These are phyloP conservation scores for Scheffersomyces titani DNA, from an alignment of 1,139 yeast genomes.

Conservation along the genomic window DNA sequence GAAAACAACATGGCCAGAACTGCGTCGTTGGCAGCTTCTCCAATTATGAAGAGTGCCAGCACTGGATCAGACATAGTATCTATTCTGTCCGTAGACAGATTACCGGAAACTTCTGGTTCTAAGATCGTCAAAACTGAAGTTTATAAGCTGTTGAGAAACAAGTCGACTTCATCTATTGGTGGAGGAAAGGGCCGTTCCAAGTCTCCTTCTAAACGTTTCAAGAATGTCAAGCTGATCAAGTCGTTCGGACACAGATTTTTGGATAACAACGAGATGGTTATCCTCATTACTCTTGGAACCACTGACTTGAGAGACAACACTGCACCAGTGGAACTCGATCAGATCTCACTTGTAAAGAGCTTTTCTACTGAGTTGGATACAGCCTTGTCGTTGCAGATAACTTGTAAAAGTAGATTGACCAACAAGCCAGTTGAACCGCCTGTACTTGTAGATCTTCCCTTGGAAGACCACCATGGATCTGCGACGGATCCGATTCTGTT, in stretches of 20 bases:
- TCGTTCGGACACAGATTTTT: conserved; percentile 87
- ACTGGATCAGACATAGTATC: background rate
- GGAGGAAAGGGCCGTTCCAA: conserved; percentile 20
- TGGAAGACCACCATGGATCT: conserved; percentile 75
- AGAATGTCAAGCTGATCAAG: conserved; percentile 56
- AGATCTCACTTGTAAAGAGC: conserved; percentile 72
- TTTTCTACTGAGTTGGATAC: conserved; percentile 85
- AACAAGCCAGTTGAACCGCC: conserved; percentile 61
- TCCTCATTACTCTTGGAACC: conserved; percentile 82
- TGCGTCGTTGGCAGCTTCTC: conserved; percentile 17
- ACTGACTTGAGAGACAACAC: conserved; percentile 68
- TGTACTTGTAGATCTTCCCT: conserved; percentile 73
- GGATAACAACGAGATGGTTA: conserved; percentile 60
- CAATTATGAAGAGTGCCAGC: conserved; percentile 7
- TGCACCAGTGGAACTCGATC: conserved; percentile 69
- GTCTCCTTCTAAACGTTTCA: conserved; percentile 27
- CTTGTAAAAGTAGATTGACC: conserved; percentile 48
- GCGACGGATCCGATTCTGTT: conserved; percentile 84
- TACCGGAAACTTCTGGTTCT: conserved; percentile 34
- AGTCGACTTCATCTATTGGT: conserved; percentile 18
- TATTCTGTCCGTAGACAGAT: conserved; percentile 37
- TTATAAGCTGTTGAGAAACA: conserved; percentile 40
- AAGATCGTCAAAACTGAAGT: conserved; percentile 38
- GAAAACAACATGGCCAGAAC: conserved; percentile 38
- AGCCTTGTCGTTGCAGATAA: conserved; percentile 75